Conservation (phyloP, 1,139 yeast genomes). For the Saccharomyces hybrid region DNA sequence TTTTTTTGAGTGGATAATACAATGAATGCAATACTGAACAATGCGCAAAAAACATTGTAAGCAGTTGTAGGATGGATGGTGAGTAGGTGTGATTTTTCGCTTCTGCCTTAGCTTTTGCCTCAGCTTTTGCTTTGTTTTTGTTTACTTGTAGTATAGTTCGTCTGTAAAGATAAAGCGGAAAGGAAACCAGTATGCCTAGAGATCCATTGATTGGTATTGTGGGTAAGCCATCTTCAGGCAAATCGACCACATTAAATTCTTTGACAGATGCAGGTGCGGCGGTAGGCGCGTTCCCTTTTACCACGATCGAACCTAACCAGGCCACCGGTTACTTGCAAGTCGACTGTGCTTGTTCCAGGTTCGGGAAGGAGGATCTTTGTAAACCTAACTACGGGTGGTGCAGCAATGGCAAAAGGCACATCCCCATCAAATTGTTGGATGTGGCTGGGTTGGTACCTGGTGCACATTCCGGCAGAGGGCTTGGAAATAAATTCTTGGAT, state of each 20-base stretch:
- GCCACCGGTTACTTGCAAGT: conserved; percentile 90
- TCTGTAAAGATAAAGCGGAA: not conserved
- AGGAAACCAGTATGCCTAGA: conserved; percentile 44
- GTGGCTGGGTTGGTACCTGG: conserved; percentile 97
- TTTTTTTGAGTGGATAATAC: not conserved
- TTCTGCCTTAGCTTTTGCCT: too few relatives aligned
- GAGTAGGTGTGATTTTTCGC: not conserved
- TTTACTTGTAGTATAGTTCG: not conserved
- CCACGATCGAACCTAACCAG: conserved; percentile 93
- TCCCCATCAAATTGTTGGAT: conserved; percentile 82
- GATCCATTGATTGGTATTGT: conserved; percentile 93
- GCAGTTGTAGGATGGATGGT: not conserved
- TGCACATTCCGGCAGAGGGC: conserved; percentile 85
- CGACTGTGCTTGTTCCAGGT: conserved; percentile 82
- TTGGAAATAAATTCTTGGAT: conserved; percentile 89
- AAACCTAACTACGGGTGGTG: conserved; percentile 97
- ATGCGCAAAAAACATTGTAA: not conserved
- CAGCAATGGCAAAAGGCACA: conserved; percentile 70
- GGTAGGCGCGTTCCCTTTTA: conserved; percentile 93
- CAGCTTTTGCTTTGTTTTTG: not conserved
- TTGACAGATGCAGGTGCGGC: conserved; percentile 88
- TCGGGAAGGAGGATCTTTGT: conserved; percentile 54
- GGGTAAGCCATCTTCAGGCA: conserved; percentile 95
- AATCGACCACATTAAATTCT: conserved; percentile 62
- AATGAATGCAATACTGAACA: not conserved